These are phyloP conservation scores for Delonix regia DNA, from an alignment of 306 rosid genomes.

Conservation along the genomic window DNA sequence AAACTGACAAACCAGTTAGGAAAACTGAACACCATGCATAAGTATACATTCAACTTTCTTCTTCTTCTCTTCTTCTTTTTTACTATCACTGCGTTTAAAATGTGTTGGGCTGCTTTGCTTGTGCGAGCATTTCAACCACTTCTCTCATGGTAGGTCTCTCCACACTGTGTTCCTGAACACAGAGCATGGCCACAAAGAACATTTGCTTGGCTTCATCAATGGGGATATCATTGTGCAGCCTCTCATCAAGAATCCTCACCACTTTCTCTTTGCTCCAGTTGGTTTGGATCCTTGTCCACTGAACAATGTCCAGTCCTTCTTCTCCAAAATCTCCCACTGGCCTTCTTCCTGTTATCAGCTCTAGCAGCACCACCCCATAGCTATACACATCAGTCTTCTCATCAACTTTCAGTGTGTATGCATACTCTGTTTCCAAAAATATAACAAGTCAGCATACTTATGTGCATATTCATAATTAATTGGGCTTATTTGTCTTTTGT, in stretches of 20 bases:
- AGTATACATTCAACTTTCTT: conserved; percentile 17
- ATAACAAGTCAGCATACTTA: conserved; percentile 8
- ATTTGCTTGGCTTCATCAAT: conserved; percentile 77
- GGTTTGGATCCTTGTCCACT: conserved; percentile 76
- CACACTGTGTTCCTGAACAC: conserved; percentile 84
- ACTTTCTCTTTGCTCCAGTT: conserved; percentile 64
- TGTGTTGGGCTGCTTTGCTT: conserved; percentile 70
- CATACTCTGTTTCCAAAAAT: conserved; percentile 64
- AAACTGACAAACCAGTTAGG: conserved; percentile 28
- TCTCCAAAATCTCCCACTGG: conserved; percentile 89
- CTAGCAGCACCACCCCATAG: conserved; percentile 82
- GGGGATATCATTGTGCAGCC: conserved; percentile 50
- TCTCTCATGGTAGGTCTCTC: conserved; percentile 96
- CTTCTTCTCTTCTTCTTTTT: neutral
- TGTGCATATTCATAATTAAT: too few relatives aligned
- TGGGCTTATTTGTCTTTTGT: too few relatives aligned
- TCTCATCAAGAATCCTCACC: conserved; percentile 62
- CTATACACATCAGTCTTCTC: conserved; percentile 93
- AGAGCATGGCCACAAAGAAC: conserved; percentile 81
- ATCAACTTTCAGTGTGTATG: conserved; percentile 84
- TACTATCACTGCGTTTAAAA: conserved; percentile 53
- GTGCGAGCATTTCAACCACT: conserved; percentile 88
- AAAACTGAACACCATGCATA: conserved; percentile 27
- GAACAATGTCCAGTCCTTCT: conserved; percentile 89
- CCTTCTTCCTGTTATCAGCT: conserved; percentile 71